Base-by-base conservation (phyloP, 768 basidiomycete genomes). In the Rubroboletus satanas region DNA sequence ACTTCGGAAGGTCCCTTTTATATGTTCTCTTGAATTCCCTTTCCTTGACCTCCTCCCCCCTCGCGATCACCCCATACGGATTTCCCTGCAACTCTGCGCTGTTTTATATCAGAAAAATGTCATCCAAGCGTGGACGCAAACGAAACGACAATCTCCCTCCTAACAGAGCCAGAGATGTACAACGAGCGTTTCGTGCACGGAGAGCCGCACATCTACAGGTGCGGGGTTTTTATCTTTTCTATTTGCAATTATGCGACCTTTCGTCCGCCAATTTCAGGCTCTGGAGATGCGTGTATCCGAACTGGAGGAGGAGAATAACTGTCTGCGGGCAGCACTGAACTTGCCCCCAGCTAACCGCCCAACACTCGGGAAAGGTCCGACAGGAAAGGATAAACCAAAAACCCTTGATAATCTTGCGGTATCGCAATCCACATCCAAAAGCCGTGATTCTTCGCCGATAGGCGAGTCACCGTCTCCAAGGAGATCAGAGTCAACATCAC, bases 171-270 rank as follows among this genome's bases (percentile, higher is more conserved):
- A 77, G 93, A 54, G 93, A 94, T 65, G 90, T 93, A 17, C 92
- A 95, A 68, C 75, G 92, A 66, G 92, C 91, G 9, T 95, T 94
- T 75, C 81, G 92, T 58, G 93, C 92, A 33, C 78, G 93, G 60
- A 83, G 92, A 62, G 91, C 91, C 57, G 90, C 90, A 53, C 92
- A 94, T 71, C 79, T 95, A 51, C 82, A 87, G 77, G 89, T 90
- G 58, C 62, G 76, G 73, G 46, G 60, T 55, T 54, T 64, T 64
- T 66, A 62, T 57, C 62, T 56, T 68, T 61, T 62, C 66, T 67
- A 72, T 67, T 79, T 76, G 69, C 67, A 76, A 71, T 72, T 67
- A 60, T 70, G 59, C 62, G 62, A 56, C 72, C 62, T 64, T 66
- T 71, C 70, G 59, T 63, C 56, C 51, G 36, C 50, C 52, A 58